Evolutionary conservation across 257 asterid genomes (phyloP).

Genomic region (Primulina tabacum): DNA sequence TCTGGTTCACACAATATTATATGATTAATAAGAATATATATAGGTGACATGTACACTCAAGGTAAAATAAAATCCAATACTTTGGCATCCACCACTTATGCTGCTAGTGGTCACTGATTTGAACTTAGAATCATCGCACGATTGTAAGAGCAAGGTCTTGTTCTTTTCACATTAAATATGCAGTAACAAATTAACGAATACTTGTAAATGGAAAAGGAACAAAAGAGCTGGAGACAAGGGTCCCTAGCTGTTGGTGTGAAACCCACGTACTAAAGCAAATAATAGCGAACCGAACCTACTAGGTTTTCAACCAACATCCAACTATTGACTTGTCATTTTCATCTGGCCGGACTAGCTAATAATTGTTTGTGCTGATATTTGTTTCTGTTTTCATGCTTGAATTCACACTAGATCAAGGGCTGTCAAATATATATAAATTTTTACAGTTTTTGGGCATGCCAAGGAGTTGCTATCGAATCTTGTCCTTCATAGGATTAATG

Average conservation of each 20-base stretch:
- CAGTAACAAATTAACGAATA: conserved; percentile 17
- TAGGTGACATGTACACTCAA: neutral
- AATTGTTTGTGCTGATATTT: conserved; percentile 6
- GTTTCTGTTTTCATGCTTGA: neutral
- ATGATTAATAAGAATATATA: neutral
- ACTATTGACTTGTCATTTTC: conserved; percentile 22
- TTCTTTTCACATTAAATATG: conserved; percentile 36
- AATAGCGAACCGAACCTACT: conserved; percentile 15
- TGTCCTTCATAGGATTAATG: too few species aligned
- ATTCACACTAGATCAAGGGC: too few species aligned
- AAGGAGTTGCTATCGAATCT: too few species aligned
- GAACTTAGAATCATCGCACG: conserved; percentile 12
- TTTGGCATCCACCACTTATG: conserved; percentile 24
- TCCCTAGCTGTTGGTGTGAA: conserved; percentile 29
- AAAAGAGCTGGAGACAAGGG: conserved; percentile 39
- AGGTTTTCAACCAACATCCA: conserved; percentile 22
- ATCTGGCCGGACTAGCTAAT: neutral
- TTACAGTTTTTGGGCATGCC: too few species aligned
- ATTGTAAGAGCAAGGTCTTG: conserved; percentile 38
- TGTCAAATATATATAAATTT: too few species aligned
- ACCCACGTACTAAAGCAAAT: conserved; percentile 10
- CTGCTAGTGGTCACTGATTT: conserved; percentile 6
- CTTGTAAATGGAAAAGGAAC: conserved; percentile 14
- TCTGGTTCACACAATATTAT: too few species aligned
- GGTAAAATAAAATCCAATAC: neutral